Evolutionary conservation across 352 stramenopile genomes (phyloP).

Genomic region (Phytophthora meadii): DNA sequence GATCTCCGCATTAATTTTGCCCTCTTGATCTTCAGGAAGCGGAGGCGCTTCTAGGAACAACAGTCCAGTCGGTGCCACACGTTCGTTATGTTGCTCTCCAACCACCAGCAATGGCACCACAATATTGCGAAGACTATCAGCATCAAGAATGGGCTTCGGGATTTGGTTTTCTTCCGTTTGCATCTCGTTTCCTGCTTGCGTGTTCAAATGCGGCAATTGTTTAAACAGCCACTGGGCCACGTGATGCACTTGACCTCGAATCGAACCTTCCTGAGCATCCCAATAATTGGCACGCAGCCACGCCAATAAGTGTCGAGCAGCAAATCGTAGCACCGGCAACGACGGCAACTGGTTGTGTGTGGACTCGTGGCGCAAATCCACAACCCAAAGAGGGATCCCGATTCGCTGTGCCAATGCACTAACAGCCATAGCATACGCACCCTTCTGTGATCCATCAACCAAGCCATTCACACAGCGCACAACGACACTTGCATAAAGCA

Average conservation of each 20-base stretch:
- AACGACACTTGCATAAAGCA: slow-evolving; percentile 69
- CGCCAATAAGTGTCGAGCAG: slow-evolving; percentile 83
- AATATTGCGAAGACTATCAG: slow-evolving; percentile 61
- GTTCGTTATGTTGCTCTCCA: slow-evolving; percentile 63
- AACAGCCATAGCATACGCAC: slow-evolving; percentile 77
- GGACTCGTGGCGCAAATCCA: slow-evolving; percentile 93
- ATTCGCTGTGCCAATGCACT: slow-evolving; percentile 86
- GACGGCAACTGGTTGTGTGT: slow-evolving; percentile 94
- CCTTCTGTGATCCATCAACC: slow-evolving; percentile 83
- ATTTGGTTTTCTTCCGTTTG: slow-evolving; percentile 2
- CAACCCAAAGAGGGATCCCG: slow-evolving; percentile 93
- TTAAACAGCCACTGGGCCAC: slow-evolving; percentile 46
- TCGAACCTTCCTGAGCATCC: slow-evolving; percentile 66
- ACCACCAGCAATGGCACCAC: slow-evolving; percentile 69
- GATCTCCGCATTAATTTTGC: slow-evolving; percentile 10
- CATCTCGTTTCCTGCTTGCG: slow-evolving; percentile 1
- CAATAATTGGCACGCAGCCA: slow-evolving; percentile 93
- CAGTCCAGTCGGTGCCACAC: slow-evolving; percentile 46
- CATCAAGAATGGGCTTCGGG: slow-evolving; percentile 37
- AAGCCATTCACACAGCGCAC: slow-evolving; percentile 88
- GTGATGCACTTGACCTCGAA: slow-evolving; percentile 57
- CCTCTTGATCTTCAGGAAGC: slow-evolving; percentile 8
- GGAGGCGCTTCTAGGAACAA: slow-evolving; percentile 43
- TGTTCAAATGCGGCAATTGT: slow-evolving; percentile 33
- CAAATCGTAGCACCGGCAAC: slow-evolving; percentile 88